phyloP scores from a whole-genome alignment of 1,139 yeast genomes.

The Wickerhamomyces sp. region DNA sequence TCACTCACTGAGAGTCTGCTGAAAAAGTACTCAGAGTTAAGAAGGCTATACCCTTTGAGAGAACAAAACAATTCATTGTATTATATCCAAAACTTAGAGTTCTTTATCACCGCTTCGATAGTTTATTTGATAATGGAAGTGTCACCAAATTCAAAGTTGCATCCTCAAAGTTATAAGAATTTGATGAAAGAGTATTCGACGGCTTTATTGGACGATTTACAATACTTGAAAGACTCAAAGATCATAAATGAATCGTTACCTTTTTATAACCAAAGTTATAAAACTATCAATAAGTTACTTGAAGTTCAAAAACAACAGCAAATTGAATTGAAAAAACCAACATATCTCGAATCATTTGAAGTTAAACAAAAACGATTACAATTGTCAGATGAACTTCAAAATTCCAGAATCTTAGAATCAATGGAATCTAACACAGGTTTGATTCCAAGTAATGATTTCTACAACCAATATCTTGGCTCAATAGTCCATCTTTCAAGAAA shows the following conservation, averaged over 20 bases:
- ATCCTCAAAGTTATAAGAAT: slow-evolving; percentile 11
- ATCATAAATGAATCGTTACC: slow-evolving; percentile 15
- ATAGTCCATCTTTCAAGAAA: slow-evolving; percentile 13
- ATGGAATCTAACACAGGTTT: slow-evolving; percentile 15
- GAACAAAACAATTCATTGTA: slow-evolving; percentile 7
- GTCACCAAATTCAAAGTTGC: slow-evolving; percentile 9
- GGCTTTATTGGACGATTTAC: slow-evolving; percentile 10
- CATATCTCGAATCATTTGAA: slow-evolving; percentile 1
- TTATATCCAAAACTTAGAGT: slow-evolving; percentile 13
- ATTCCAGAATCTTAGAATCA: slow-evolving; percentile 13
- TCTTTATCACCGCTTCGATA: slow-evolving; percentile 11
- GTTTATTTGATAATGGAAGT: slow-evolving; percentile 8
- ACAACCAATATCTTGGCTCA: slow-evolving; percentile 13
- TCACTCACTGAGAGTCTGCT: slow-evolving; percentile 18
- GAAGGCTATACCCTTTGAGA: slow-evolving; percentile 12
- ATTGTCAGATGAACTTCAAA: slow-evolving; percentile 10
- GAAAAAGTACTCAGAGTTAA: slow-evolving; percentile 14
- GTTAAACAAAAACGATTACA: slow-evolving; percentile 1
- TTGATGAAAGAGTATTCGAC: slow-evolving; percentile 9
- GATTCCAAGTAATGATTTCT: slow-evolving; percentile 18
- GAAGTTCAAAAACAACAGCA: slow-evolving; percentile 2
- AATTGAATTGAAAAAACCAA: background rate
- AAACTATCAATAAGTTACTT: slow-evolving; percentile 6
- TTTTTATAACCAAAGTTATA: slow-evolving; percentile 12
- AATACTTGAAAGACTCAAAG: slow-evolving; percentile 5